These are phyloP conservation scores for Heritiera fomes DNA, from an alignment of 345 rosid genomes.

Conservation along the genomic window DNA sequence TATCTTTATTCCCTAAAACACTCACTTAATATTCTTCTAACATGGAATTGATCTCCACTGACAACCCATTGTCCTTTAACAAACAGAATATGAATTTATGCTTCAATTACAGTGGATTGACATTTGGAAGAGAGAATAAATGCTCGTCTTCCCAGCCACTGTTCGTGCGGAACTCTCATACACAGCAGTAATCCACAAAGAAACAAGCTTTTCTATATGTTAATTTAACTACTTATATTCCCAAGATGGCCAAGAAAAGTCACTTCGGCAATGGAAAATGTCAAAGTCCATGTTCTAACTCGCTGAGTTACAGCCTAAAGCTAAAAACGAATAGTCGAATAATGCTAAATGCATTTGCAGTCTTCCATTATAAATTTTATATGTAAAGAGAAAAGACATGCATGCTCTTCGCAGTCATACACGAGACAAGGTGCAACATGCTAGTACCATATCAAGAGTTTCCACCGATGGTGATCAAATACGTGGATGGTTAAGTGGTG, in stretches of 20 bases:
- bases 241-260: neutral
- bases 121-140: constrained; percentile 13
- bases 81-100: constrained; percentile 21
- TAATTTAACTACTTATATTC: neutral
- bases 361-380: too few species aligned
- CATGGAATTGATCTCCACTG: constrained; percentile 17
- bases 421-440: neutral
- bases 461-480: neutral
- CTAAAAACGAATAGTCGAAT: neutral
- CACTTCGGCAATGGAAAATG: neutral
- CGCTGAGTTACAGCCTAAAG: neutral
- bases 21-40: constrained; percentile 14
- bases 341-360: too few species aligned
- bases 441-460: neutral
- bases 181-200: neutral
- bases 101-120: constrained; percentile 6
- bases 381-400: neutral
- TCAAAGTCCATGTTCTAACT: constrained; percentile 1
- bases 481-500: neutral
- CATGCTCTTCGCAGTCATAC: neutral
- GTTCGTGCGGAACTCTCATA: neutral
- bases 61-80: neutral
- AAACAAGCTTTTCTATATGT: neutral
- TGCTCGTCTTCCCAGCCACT: constrained; percentile 17
- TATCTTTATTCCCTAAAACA: constrained; percentile 24